A percentile compares a stretch with the other conserved stretches of the same genome.
Evolutionary conservation across 23 red algal genomes (phyloP).

Genomic region (Cyanidium caldarium): DNA sequence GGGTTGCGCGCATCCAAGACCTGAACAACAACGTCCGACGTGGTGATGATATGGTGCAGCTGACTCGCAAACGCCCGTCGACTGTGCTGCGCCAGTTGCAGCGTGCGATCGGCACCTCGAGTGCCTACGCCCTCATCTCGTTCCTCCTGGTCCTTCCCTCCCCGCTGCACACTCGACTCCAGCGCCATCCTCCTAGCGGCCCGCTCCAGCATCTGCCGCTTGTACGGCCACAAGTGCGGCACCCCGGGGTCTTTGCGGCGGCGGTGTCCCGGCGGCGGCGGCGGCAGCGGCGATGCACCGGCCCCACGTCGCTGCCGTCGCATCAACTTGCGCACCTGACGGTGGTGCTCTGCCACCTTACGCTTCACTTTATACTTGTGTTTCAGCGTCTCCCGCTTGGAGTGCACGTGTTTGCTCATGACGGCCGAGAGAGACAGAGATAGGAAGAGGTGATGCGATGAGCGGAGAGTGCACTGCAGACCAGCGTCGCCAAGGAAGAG

Average conservation of each 20-base stretch:
- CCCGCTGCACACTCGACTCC: slow-evolving; percentile 1
- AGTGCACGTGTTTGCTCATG: neutral
- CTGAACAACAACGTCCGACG: slow-evolving; percentile 66
- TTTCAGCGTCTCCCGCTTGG: slow-evolving; percentile 39
- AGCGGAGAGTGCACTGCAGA: no score
- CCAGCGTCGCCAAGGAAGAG: no score
- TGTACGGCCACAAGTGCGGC: slow-evolving; percentile 74
- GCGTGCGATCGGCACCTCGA: neutral
- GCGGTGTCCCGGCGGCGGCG: slow-evolving; percentile 19
- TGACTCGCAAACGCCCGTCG: slow-evolving; percentile 12
- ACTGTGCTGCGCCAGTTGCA: neutral
- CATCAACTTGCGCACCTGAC: slow-evolving; percentile 11
- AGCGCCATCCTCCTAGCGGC: neutral
- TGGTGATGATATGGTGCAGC: slow-evolving; percentile 60
- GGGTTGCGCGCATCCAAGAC: slow-evolving; percentile 93
- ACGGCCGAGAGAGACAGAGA: no score
- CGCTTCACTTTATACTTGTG: slow-evolving; percentile 94
- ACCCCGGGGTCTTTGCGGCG: slow-evolving; percentile 62
- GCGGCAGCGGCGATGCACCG: slow-evolving; percentile 12
- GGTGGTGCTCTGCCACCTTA: slow-evolving; percentile 72
- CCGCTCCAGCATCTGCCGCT: slow-evolving; percentile 77
- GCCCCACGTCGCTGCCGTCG: slow-evolving; percentile 21
- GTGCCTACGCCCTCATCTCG: slow-evolving; percentile 4
- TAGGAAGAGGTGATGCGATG: no score
- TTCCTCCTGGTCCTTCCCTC: slow-evolving; percentile 23